Evolutionary conservation across 1,284 basidiomycete species (phyloP).

Genomic region (Heterobasidion parviporum): DNA sequence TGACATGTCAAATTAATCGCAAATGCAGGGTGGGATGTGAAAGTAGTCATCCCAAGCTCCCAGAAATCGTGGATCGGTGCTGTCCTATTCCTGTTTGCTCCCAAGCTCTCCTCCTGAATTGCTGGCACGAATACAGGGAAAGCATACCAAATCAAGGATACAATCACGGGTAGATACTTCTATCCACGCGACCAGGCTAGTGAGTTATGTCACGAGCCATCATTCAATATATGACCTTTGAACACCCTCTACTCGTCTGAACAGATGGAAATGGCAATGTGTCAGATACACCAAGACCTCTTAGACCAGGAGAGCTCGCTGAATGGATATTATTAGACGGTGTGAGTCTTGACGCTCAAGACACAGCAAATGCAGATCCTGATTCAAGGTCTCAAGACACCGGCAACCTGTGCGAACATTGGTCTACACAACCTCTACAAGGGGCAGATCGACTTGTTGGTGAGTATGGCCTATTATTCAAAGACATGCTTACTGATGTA

Average conservation of each 20-base stretch:
- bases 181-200: conserved; percentile 61
- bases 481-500: neutral
- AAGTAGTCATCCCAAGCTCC: conserved; percentile 80
- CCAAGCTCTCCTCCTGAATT: conserved; percentile 3
- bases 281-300: conserved; percentile 49
- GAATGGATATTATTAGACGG: conserved; percentile 88
- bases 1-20: neutral
- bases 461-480: conserved; percentile 24
- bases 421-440: conserved; percentile 83
- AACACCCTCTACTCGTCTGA: conserved; percentile 5
- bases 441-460: conserved; percentile 78
- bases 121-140: conserved; percentile 43
- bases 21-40: conserved; percentile 70
- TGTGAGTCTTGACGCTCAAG: conserved; percentile 33
- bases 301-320: conserved; percentile 68
- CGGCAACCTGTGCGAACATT: conserved; percentile 86
- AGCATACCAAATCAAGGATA: conserved; percentile 78
- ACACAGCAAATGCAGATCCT: neutral
- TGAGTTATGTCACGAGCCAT: conserved; percentile 13
- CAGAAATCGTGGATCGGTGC: conserved; percentile 89
- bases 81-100: conserved; percentile 8
- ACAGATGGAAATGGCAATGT: conserved; percentile 69
- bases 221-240: neutral
- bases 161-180: conserved; percentile 70
- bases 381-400: conserved; percentile 45